A percentile compares a stretch with the other conserved stretches of the same genome.
phyloP scores from a whole-genome alignment of 2,329 filamentous ascomycete genomes.

The Ophiostoma angusticollis region DNA sequence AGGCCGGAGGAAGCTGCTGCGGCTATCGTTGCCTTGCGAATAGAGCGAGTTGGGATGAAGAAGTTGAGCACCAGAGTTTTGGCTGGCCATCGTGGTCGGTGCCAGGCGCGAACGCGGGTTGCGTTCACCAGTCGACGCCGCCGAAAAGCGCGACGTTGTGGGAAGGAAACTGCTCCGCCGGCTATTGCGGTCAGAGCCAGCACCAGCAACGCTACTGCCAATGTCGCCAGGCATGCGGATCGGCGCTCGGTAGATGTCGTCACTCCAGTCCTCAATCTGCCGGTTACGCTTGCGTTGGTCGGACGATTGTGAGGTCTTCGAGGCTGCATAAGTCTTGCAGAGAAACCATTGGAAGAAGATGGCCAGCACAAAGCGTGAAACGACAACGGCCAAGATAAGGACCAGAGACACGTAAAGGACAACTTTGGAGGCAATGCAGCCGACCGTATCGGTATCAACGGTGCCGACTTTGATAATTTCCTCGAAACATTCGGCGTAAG shows the following conservation, averaged over 20 bases:
- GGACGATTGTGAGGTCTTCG: conserved; percentile 70
- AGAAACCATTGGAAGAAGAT: conserved; percentile 95
- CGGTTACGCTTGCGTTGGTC: conserved; percentile 74
- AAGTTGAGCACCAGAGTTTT: conserved; percentile 61
- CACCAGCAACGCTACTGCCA: conserved; percentile 46
- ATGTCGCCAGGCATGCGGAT: conserved; percentile 67
- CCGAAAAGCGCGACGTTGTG: conserved; percentile 87
- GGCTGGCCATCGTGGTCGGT: conserved; percentile 92
- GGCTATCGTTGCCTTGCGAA: conserved; percentile 49
- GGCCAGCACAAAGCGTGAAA: conserved; percentile 76
- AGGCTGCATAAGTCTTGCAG: conserved; percentile 69
- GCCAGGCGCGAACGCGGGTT: conserved; percentile 33
- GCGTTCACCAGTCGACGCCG: conserved; percentile 69
- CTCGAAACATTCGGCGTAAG: conserved; percentile 72
- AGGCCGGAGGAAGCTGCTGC: conserved; percentile 50
- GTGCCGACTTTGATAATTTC: conserved; percentile 94
- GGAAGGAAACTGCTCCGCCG: conserved; percentile 85
- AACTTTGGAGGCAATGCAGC: conserved; percentile 94
- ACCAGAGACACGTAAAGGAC: conserved; percentile 87
- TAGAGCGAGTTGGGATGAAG: conserved; percentile 62
- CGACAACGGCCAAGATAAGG: conserved; percentile 83
- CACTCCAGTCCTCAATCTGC: conserved; percentile 95
- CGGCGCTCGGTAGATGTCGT: conserved; percentile 91
- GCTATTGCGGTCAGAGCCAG: conserved; percentile 52
- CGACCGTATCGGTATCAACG: conserved; percentile 89